Base-by-base conservation (phyloP, 441 rosid genomes). In the Syzygium syzygioides region DNA sequence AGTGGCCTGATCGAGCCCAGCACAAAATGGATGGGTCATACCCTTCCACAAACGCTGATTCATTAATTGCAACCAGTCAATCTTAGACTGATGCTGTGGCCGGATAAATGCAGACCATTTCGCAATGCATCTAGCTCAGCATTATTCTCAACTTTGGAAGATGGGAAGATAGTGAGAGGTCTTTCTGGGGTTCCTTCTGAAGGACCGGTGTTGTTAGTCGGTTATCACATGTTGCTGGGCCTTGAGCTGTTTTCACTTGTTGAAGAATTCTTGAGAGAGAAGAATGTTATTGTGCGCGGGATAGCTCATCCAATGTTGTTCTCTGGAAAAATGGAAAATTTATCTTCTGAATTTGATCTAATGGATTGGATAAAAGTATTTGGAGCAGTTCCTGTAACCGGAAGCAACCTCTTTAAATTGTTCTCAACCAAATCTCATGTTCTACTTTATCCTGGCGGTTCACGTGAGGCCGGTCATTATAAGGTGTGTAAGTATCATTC, bases 141-240 rank as follows among this genome's bases (percentile, higher is more conserved):
- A 30, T 41, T 88, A 56, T 85, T 85, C 66, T 88, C 90, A 3
- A 88, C 90, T 55, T 68, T 88, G 56, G 90, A 88, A 5, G 90
- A 88, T 41, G 90, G 90, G 84, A 85, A 66, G 64, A 88, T 88
- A 9, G 87, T 88, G 50, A 88, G 55, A 85, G 90, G 90, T 45
- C 90, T 88, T 80, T 37, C 83, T 10, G 87, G 90, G 85, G 90
- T 88, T 71, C 90, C 90, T 32, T 52, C 90, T 37, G 60, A 88
- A 68, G 87, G 90, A 20, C 90, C 90, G 0, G 87, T 88, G 28
- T 54, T 88, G 52, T 85, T 83, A 64, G 90, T 88, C 0, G 90
- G 90, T 37, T 62, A 88, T 88, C 90, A 88, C 56, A 88, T 88
- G 90, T 1, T 88, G 57, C 15, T 88, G 68, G 90, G 90, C 20